phyloP scores from a whole-genome alignment of 371 early-diverging fungal species.

The Actinomucor elegans region DNA sequence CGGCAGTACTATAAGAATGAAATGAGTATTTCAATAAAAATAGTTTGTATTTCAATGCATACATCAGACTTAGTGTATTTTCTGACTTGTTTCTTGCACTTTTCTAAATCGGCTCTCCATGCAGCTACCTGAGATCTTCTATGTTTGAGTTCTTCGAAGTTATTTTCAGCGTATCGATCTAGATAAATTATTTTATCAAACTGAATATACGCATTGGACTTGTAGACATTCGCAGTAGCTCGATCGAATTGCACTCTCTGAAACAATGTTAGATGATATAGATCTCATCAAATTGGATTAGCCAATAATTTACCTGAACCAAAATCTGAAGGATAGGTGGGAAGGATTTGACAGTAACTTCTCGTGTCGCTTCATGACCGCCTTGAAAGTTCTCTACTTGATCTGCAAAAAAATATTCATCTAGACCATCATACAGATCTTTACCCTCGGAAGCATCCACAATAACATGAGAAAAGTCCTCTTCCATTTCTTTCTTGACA shows the following conservation, averaged over 20 bases:
- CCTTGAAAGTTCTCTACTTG: slow-evolving; percentile 50
- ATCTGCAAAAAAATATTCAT: slow-evolving; percentile 60
- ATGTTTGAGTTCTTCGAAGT: slow-evolving; percentile 33
- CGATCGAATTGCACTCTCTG: slow-evolving; percentile 72
- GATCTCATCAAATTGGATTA: neutral
- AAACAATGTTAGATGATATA: neutral
- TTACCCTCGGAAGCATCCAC: slow-evolving; percentile 58
- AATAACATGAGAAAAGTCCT: slow-evolving; percentile 67
- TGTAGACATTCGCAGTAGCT: slow-evolving; percentile 56
- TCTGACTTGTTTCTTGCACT: slow-evolving; percentile 20
- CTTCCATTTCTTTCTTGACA: slow-evolving; percentile 50
- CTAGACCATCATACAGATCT: slow-evolving; percentile 62
- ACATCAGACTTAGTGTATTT: slow-evolving; percentile 36
- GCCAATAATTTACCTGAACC: slow-evolving; percentile 47
- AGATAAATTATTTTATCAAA: slow-evolving; percentile 57
- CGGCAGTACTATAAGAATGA: slow-evolving; percentile 30
- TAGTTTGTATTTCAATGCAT: neutral
- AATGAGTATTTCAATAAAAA: neutral
- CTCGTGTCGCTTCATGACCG: slow-evolving; percentile 53
- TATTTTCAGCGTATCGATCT: slow-evolving; percentile 54
- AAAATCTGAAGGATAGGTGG: slow-evolving; percentile 70
- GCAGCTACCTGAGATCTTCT: slow-evolving; percentile 33
- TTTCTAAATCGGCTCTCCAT: slow-evolving; percentile 37
- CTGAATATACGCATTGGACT: slow-evolving; percentile 62
- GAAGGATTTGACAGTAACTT: slow-evolving; percentile 49